Percentiles rank a stretch among this genome's conserved stretches.
phyloP scores from a whole-genome alignment of 2,329 filamentous ascomycete species.

The Colletotrichum eremochloae region DNA sequence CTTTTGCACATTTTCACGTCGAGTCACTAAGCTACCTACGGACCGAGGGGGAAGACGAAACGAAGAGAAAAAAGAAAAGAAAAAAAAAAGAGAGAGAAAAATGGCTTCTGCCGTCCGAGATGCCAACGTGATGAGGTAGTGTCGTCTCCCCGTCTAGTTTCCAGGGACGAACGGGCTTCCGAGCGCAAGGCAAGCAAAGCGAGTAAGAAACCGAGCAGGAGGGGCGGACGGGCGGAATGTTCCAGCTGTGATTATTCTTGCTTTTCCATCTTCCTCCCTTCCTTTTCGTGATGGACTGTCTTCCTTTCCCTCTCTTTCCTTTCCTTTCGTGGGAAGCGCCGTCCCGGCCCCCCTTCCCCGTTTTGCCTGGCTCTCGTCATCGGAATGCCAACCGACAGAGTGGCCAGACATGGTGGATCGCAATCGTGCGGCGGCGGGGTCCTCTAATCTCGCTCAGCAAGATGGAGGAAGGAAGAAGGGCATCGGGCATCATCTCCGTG shows the following conservation, averaged over 20 bases:
- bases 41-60: too few species aligned
- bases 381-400: constrained; percentile 32
- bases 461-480: background rate
- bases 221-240: background rate
- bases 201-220: background rate
- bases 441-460: constrained; percentile 36
- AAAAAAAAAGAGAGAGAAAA: too few species aligned
- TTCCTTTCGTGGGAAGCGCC: background rate
- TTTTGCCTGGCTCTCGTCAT: constrained; percentile 21
- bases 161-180: too few species aligned
- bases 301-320: background rate
- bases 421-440: constrained; percentile 30
- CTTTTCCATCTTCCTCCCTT: constrained; percentile 11
- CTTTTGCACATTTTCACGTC: background rate
- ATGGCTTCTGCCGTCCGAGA: too few species aligned
- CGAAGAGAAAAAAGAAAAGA: too few species aligned
- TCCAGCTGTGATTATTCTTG: constrained; percentile 7
- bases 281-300: constrained; percentile 25
- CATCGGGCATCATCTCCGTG: constrained; percentile 32
- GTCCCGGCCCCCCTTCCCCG: background rate
- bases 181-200: too few species aligned
- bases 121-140: too few species aligned
- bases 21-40: too few species aligned
- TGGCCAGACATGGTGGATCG: constrained; percentile 27
- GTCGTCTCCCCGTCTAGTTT: too few species aligned